A percentile compares a stretch with the other conserved stretches of the same genome.
Evolutionary conservation across 257 asterid genomes (phyloP).

Genomic region (Salvia rosmarinus): DNA sequence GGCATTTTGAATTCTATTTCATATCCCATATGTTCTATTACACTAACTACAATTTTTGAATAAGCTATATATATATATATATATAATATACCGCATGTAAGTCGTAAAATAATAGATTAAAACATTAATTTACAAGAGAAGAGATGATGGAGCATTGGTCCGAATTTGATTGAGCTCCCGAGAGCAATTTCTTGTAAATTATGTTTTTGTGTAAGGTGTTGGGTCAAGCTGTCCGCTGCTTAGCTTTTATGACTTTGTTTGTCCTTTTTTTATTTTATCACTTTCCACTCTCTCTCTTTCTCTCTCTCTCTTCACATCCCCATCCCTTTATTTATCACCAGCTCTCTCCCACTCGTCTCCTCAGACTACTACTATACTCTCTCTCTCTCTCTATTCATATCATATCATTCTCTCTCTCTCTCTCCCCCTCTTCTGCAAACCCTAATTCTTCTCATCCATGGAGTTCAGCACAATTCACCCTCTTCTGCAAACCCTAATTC

Average conservation of each 20-base stretch:
- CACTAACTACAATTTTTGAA: too few relatives aligned
- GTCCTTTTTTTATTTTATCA: slow-evolving; percentile 39
- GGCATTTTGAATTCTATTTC: too few relatives aligned
- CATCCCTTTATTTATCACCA: slow-evolving; percentile 66
- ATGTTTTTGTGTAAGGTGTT: slow-evolving; percentile 32
- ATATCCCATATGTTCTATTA: too few relatives aligned
- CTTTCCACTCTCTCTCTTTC: slow-evolving; percentile 23
- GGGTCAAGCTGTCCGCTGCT: slow-evolving; percentile 58
- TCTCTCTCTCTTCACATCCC: slow-evolving; percentile 33
- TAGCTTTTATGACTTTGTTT: slow-evolving; percentile 70
- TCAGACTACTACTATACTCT: slow-evolving; percentile 30
- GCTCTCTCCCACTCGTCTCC: slow-evolving; percentile 16
- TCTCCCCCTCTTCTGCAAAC: not conserved
- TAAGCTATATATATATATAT: too few relatives aligned
- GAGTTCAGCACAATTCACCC: too few relatives aligned
- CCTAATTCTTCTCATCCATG: too few relatives aligned
- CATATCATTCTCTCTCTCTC: not conserved
- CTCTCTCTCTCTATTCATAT: slow-evolving; percentile 9
- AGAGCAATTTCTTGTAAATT: slow-evolving; percentile 28
- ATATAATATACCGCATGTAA: too few relatives aligned
- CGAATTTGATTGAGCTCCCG: not conserved
- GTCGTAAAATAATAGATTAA: too few relatives aligned
- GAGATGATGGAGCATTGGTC: too few relatives aligned
- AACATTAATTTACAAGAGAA: too few relatives aligned
- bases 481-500: slow-evolving; percentile 27